These are phyloP conservation scores for Boletus tylopilopsis DNA, from an alignment of 768 basidiomycete genomes.

Conservation along the genomic window DNA sequence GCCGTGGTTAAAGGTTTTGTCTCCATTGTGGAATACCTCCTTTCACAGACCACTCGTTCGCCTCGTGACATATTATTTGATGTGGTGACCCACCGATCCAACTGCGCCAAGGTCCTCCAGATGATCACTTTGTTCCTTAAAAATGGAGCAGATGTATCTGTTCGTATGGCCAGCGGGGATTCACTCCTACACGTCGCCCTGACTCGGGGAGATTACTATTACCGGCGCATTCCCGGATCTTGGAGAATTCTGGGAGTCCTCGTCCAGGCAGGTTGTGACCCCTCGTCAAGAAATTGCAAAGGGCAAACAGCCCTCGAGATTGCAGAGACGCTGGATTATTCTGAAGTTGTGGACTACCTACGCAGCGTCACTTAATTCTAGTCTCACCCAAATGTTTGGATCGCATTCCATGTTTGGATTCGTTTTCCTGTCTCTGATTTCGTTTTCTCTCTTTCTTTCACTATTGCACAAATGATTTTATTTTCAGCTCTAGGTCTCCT, in stretches of 20 bases:
- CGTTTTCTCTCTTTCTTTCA: too few relatives aligned
- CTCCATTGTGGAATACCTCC: not conserved
- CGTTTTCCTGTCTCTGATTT: too few relatives aligned
- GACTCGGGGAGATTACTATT: too few relatives aligned
- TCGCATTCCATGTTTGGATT: too few relatives aligned
- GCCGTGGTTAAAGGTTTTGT: not conserved
- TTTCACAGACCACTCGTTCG: not conserved
- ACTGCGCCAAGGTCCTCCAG: not conserved
- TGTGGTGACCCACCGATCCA: not conserved
- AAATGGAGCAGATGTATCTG: not conserved
- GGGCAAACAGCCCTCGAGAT: not conserved
- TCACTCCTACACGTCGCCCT: conserved; percentile 1
- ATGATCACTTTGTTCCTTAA: not conserved
- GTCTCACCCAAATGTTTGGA: too few relatives aligned
- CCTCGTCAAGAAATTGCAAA: not conserved
- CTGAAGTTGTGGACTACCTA: not conserved
- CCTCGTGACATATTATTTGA: not conserved
- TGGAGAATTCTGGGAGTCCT: not conserved
- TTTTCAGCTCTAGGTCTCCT: too few relatives aligned
- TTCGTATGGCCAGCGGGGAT: not conserved
- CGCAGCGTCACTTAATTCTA: too few relatives aligned
- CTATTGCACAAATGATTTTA: too few relatives aligned
- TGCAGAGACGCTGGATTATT: not conserved
- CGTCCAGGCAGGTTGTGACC: conserved; percentile 2
- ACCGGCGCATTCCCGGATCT: not conserved